phyloP scores from a whole-genome alignment of 2,329 filamentous ascomycete species.

The Ophiostoma sp. region DNA sequence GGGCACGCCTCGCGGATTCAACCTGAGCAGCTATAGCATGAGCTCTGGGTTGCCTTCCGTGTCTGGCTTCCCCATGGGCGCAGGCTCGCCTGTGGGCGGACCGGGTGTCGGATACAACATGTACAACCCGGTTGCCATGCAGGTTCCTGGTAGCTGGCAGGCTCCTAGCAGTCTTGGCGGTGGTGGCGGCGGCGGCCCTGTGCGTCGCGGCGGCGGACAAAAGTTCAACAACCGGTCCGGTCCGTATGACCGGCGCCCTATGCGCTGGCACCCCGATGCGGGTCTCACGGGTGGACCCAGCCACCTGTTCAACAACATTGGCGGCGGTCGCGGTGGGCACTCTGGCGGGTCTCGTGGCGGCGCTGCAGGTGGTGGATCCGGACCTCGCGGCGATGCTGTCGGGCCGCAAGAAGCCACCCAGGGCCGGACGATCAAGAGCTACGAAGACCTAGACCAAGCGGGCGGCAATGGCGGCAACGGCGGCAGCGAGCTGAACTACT shows the following conservation, averaged over 20 bases:
- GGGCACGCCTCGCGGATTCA: conserved; percentile 89
- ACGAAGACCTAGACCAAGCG: conserved; percentile 91
- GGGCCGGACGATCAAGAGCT: conserved; percentile 89
- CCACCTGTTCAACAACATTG: conserved; percentile 7
- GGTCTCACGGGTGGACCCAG: conserved; percentile 32
- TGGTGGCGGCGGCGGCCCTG: conserved; percentile 30
- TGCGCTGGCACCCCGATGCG: conserved; percentile 44
- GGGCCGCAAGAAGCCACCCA: conserved; percentile 88
- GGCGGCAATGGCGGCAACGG: conserved; percentile 64
- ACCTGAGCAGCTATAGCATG: conserved; percentile 65
- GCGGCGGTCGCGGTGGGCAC: conserved; percentile 38
- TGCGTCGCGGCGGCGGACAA: conserved; percentile 31
- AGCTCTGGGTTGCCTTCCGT: conserved; percentile 53
- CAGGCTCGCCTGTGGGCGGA: conserved; percentile 27
- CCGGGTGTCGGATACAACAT: conserved; percentile 36
- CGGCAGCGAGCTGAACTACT: conserved; percentile 87
- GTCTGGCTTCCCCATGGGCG: conserved; percentile 48
- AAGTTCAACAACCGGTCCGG: conserved; percentile 60
- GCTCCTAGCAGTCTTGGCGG: conserved; percentile 45
- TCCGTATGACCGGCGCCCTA: conserved; percentile 66
- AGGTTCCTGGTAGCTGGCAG: conserved; percentile 45
- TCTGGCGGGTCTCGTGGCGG: conserved; percentile 35
- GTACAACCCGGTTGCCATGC: conserved; percentile 47
- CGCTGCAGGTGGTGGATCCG: conserved; percentile 35
- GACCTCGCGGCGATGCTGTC: conserved; percentile 60